A percentile compares a stretch with the other conserved stretches of the same genome.
Conservation (phyloP, 2,329 filamentous ascomycete genomes). For the Bertia moriformis region DNA sequence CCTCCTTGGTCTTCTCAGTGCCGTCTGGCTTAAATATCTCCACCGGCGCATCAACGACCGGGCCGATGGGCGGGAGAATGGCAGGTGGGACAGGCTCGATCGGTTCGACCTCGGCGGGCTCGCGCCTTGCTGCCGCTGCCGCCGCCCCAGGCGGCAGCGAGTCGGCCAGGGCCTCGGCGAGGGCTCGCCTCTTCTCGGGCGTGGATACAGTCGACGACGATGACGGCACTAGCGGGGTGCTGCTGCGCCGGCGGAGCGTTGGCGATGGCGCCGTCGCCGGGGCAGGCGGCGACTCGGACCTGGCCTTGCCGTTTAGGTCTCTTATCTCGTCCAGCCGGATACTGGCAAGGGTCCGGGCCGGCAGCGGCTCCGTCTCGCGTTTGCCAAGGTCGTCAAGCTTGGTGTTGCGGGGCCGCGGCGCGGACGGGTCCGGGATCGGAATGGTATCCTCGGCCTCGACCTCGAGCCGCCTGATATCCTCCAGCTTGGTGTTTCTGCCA, state of each 20-base stretch:
- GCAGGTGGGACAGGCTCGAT: neutral
- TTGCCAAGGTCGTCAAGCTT: conserved; percentile 32
- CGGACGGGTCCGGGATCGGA: neutral
- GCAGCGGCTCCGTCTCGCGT: conserved; percentile 25
- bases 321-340: conserved; percentile 36
- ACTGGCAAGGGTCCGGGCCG: conserved; percentile 29
- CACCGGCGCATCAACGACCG: too few relatives aligned
- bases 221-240: conserved; percentile 14
- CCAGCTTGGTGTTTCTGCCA: neutral
- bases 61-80: neutral
- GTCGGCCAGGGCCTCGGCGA: neutral
- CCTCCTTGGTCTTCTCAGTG: too few relatives aligned
- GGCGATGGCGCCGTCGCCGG: conserved; percentile 12
- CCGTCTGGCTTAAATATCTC: too few relatives aligned
- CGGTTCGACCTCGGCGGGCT: too few relatives aligned
- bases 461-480: neutral
- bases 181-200: neutral
- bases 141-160: too few relatives aligned
- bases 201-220: conserved; percentile 5
- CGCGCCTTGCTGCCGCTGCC: too few relatives aligned
- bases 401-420: conserved; percentile 15
- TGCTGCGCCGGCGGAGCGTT: conserved; percentile 2
- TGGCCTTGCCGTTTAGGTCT: conserved; percentile 27
- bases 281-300: conserved; percentile 21
- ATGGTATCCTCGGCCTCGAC: neutral